Conservation (phyloP, 352 stramenopile species). For the Hyaloperonospora brassicae region DNA sequence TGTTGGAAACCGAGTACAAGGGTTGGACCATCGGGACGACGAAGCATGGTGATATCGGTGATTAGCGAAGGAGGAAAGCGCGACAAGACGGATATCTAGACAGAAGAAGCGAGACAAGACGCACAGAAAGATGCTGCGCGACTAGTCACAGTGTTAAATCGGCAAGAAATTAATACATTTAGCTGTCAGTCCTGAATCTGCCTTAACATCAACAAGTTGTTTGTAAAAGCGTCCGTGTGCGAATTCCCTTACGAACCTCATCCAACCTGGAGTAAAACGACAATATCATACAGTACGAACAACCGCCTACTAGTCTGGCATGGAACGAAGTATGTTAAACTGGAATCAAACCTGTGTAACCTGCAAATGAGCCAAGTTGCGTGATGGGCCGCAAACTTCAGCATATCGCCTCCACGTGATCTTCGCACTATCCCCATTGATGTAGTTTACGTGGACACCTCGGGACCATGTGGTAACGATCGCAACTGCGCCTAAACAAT, state of each 20-base stretch:
- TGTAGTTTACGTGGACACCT: conserved; percentile 6
- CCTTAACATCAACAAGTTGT: no score
- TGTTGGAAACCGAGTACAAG: no score
- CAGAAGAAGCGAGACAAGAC: no score
- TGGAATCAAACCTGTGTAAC: conserved; percentile 1
- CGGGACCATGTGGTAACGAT: conserved; percentile 6
- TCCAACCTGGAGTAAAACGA: conserved; percentile 1
- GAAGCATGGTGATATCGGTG: no score
- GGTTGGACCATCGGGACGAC: no score
- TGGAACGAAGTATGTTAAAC: conserved; percentile 5
- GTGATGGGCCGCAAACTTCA: conserved; percentile 3
- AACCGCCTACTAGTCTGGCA: conserved; percentile 9
- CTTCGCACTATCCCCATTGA: conserved; percentile 4
- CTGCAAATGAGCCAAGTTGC: conserved; percentile 2
- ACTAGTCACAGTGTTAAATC: no score
- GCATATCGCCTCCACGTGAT: conserved; percentile 2
- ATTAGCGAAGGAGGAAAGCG: no score
- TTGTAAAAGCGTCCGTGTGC: no score
- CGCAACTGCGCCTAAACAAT: background rate
- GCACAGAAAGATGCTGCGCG: no score
- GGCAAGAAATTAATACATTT: no score
- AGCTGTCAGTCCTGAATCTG: no score
- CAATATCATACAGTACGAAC: conserved; percentile 6
- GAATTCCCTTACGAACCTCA: background rate
- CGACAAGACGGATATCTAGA: no score